Base-by-base conservation (phyloP, 2,329 filamentous ascomycete genomes). In the Beauveria rudraprayagi region DNA sequence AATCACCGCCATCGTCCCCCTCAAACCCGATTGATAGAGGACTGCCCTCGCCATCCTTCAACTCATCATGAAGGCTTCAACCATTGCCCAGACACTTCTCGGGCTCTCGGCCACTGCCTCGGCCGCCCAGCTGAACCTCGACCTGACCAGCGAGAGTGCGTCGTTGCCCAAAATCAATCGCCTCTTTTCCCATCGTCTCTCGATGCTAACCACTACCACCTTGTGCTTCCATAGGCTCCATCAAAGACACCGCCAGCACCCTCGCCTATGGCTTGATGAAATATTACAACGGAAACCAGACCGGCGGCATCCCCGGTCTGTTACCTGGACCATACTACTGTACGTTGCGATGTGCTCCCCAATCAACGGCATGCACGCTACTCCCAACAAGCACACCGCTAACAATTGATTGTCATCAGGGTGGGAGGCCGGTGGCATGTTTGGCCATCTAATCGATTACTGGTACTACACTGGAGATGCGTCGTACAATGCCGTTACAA, bases 341-440 rank as follows among this genome's bases (percentile, higher is more conserved):
- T 75, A 73, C 77, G 73, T 73, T 72, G 19, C 54, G 30, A 56
- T n/a, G 8, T 24, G 37, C 43, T 47, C 11, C 16, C 26, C 24
- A 22, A 19, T 69, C 71, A 28, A 76, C 76, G 17, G 22, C 28
- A 65, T 70, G 71, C 41, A 28, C 47, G 3, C 16, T 50, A 2
- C 7, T 37, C 47, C 11, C 37, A 47, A 37, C 66, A 70, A 56
- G 71, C 63, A 28, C 5, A 26, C 28, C 8, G 44, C 48, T 48
- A 56, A 34, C 53, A 48, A 30, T 40, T 26, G 16, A 30, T 22
- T 22, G 16, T 17, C 41, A 43, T 24, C 46, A 58, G 54, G 55
- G 85, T 89, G 86, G 86, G 85, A 88, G 70, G 81, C 83, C 0
- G 82, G 83, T 17, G 81, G 82, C 43, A 78, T 89, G 77, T 87